Base-by-base conservation (phyloP, 495 filamentous ascomycete species). In the Xeromyces bisporus region DNA sequence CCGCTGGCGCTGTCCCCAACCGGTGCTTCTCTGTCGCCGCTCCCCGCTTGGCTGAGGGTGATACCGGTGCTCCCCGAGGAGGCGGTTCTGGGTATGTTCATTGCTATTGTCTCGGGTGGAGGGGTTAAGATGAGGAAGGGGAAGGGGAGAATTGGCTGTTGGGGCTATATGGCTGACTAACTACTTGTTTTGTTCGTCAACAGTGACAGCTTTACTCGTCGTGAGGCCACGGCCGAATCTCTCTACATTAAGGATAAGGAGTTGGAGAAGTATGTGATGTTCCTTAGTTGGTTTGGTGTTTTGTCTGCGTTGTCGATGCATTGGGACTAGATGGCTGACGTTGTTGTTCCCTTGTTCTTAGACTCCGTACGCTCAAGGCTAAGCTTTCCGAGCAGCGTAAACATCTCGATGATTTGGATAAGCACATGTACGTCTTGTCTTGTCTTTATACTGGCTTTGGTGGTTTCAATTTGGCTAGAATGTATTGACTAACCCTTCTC, bases 171-270 rank as follows among this genome's bases (percentile, higher is more conserved):
- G 5, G 9, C 9, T 21, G 20, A 9, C 20, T 21, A 21, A 21
- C 9, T 21, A 4, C 9, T 21, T 21, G 4, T 21, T 21, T 21
- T 21, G 4, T 21, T 21, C 9, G 4, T 30, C 24, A 30, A 43
- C 38, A 87, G 86, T 37, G 89, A 99, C 51, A 66, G 77, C 30
- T 99, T 93, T 70, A 77, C 77, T 50, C 73, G 75, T 51, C 83
- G 89, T 42, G 89, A 99, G 60, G 74, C 74, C 39, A 87, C 87
- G 37, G 66, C 64, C 49, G 89, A 99, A 60, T 73, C 80, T 48
- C 67, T 68, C 39, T 77, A 80, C 62, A 80, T 99, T 56, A 62
- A 69, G 31, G 62, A 80, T 64, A 74, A 79, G 45, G 89, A 99
- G 69, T 63, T 71, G 53, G 69, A 78, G 59, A 93, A 93, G 80